These are phyloP conservation scores for Chaetoceros tenuissimus DNA, from an alignment of 108 stramenopile species.

Conservation along the genomic window DNA sequence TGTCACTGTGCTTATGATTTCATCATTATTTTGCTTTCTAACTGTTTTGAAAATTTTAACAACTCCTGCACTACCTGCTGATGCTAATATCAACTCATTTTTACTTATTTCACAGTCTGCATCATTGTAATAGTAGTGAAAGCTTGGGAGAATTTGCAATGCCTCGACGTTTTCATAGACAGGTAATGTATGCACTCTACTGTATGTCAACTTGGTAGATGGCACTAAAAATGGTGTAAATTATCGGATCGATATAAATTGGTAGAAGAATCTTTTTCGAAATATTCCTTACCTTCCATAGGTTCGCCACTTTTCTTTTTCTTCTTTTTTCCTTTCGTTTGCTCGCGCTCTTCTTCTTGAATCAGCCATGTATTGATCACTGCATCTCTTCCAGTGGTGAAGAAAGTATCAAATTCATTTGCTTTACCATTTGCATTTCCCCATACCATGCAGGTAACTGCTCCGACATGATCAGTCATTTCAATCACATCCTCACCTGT, in stretches of 20 bases:
- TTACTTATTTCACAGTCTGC: not conserved
- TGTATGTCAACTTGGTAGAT: constrained; percentile 19
- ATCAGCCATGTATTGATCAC: constrained; percentile 86
- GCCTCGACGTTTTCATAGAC: constrained; percentile 80
- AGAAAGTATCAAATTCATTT: constrained; percentile 39
- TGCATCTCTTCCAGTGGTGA: constrained; percentile 67
- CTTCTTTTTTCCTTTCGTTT: constrained; percentile 26
- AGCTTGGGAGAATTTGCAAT: constrained; percentile 46
- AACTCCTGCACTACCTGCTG: constrained; percentile 70
- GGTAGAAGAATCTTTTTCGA: no score
- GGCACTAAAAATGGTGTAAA: constrained; percentile 7
- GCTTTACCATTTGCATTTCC: constrained; percentile 6
- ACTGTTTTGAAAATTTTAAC: constrained; percentile 61
- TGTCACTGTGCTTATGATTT: constrained; percentile 23
- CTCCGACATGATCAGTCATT: constrained; percentile 79
- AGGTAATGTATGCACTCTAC: constrained; percentile 66
- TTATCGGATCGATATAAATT: no score
- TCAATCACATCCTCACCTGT: constrained; percentile 33
- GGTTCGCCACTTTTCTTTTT: constrained; percentile 27
- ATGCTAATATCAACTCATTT: constrained; percentile 45
- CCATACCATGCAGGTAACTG: constrained; percentile 82
- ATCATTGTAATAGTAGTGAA: not conserved
- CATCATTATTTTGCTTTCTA: constrained; percentile 7
- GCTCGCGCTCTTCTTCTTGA: constrained; percentile 39
- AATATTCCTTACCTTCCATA: constrained; percentile 5